Base-by-base conservation (phyloP, 129 eudicot genomes). In the Deinandra increscens region DNA sequence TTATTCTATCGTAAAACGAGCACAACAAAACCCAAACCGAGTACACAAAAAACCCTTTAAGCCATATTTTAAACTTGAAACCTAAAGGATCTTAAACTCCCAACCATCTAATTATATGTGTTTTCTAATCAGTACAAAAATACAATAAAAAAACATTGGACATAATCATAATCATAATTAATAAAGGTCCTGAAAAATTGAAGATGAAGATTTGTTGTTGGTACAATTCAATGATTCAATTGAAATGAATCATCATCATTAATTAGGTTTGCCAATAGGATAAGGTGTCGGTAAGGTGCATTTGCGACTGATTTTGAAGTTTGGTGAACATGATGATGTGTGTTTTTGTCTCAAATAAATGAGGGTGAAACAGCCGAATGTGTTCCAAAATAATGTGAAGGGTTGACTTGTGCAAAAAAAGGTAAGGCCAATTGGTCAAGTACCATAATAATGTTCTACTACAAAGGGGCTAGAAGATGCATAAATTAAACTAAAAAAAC, bases 271-370 rank as follows among this genome's bases (percentile, higher is more conserved):
- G 23, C 12, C 3, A 9, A 49, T 15, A 23, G 46, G 60, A n/a
- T 36, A 9, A 7, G 11, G 15, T 8, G 11, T 67, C 26, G 59
- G 22, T 48, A 48, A 7, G 6, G 49, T 34, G 13, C 73, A 11
- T 19, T 43, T 18, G 56, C 19, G n/a, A 71, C 46, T 22, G 19
- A 59, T 29, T 0, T 7, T 19, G 19, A n/a, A 1, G 2, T 71
- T 71, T 71, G 3, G 20, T 0, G 63, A 62, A 60, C 19, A 72
- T 62, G 38, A 72, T 72, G 76, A 71, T 60, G 62, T 62, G n/a
- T 73, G 38, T 48, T 70, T 72, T 73, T 62, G 70, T 49, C 64
- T 36, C 39, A 36, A 73, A 63, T 62, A 51, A 73, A 62, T n/a
- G 38, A 71, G 48, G 60, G 60, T 15, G 68, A 60, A 60, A 45